Evolutionary conservation across 306 rosid genomes (phyloP).

Genomic region (Pterocarpus macrocarpus): DNA sequence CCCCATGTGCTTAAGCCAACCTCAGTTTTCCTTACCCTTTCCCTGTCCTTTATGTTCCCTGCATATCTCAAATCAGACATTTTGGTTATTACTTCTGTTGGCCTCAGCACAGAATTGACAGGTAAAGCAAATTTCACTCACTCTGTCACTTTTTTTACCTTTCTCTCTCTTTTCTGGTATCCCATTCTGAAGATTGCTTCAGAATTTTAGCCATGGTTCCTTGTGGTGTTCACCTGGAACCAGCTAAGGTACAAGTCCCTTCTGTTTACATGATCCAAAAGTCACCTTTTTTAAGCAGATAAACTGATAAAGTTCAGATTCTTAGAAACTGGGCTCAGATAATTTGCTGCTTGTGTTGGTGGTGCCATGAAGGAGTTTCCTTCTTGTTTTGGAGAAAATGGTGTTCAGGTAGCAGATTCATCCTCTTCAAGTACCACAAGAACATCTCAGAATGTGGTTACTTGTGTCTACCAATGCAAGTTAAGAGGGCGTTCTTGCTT

Average conservation of each 20-base stretch:
- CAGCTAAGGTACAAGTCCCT: slow-evolving; percentile 14
- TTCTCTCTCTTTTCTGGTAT: slow-evolving; percentile 1
- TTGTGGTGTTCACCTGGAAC: slow-evolving; percentile 35
- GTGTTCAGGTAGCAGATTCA: slow-evolving; percentile 85
- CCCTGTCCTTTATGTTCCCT: slow-evolving; percentile 38
- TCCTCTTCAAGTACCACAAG: slow-evolving; percentile 64
- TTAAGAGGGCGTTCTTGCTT: slow-evolving; percentile 67
- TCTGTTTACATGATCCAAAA: slow-evolving; percentile 33
- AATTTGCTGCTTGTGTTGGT: slow-evolving; percentile 20
- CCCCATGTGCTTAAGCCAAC: slow-evolving; percentile 60
- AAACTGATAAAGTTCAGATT: slow-evolving; percentile 41
- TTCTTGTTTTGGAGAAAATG: slow-evolving; percentile 98
- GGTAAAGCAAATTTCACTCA: slow-evolving; percentile 47
- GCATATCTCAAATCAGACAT: slow-evolving; percentile 30
- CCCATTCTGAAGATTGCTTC: slow-evolving; percentile 43
- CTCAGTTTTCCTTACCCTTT: slow-evolving; percentile 36
- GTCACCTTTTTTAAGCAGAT: slow-evolving; percentile 26
- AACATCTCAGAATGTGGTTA: slow-evolving; percentile 73
- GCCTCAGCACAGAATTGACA: slow-evolving; percentile 42
- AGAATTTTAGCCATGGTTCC: slow-evolving; percentile 35
- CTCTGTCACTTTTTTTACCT: background rate
- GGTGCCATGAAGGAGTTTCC: slow-evolving; percentile 88
- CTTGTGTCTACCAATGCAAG: slow-evolving; percentile 83
- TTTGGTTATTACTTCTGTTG: slow-evolving; percentile 42
- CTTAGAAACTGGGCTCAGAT: slow-evolving; percentile 32